phyloP scores from a whole-genome alignment of 116 monocot genomes.

The Zostera marina region DNA sequence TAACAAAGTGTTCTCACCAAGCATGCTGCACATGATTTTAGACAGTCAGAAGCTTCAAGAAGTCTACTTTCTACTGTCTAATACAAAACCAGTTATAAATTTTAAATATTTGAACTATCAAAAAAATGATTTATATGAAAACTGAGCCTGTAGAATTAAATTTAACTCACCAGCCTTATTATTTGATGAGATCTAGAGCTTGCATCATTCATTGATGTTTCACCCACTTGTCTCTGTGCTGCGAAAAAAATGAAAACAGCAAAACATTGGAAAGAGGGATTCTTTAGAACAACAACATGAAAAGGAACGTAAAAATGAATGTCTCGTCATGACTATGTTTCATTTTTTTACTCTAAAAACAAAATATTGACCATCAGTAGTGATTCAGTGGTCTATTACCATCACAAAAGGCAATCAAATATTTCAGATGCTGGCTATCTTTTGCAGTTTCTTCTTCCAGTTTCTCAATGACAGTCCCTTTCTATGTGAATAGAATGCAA shows the following conservation, averaged over 20 bases:
- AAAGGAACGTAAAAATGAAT: too few species aligned
- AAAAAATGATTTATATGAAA: background rate
- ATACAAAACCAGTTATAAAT: too few species aligned
- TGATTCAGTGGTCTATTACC: conserved; percentile 13
- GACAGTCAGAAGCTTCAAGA: conserved; percentile 58
- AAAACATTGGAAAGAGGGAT: too few species aligned
- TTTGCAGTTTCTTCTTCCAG: conserved; percentile 74
- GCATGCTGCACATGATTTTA: conserved; percentile 83
- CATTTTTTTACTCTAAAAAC: background rate
- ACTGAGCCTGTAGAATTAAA: too few species aligned
- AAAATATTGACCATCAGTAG: background rate
- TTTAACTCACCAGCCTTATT: conserved; percentile 53
- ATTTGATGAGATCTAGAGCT: conserved; percentile 98
- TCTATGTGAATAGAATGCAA: conserved; percentile 17
- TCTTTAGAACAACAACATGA: background rate
- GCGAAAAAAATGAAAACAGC: conserved; percentile 2
- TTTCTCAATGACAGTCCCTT: conserved; percentile 92
- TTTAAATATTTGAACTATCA: background rate
- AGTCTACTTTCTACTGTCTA: conserved; percentile 78
- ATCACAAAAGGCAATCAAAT: conserved; percentile 87
- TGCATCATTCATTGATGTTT: conserved; percentile 81
- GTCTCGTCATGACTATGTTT: too few species aligned
- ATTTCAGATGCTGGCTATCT: conserved; percentile 58
- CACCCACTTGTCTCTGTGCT: conserved; percentile 91
- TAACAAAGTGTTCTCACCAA: conserved; percentile 29